Evolutionary conservation across 148 eudicot genomes (phyloP).

Genomic region (Chenopodium quinoa): DNA sequence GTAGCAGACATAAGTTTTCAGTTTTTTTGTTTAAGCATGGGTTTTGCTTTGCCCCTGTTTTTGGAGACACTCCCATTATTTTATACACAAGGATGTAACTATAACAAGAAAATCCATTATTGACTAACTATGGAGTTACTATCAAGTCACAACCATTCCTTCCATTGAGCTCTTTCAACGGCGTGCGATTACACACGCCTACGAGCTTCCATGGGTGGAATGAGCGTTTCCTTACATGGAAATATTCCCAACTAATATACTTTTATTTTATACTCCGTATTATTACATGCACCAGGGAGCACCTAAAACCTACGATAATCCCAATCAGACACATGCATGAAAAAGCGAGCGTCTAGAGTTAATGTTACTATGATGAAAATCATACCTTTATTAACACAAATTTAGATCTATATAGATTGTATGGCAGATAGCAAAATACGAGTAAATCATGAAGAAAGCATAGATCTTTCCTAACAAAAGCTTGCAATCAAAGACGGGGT

Average conservation of each 20-base stretch:
- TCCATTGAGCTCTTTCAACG: no score
- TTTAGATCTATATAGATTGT: neutral
- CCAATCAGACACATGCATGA: no score
- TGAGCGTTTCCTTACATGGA: no score
- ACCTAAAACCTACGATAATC: neutral
- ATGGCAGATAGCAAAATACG: neutral
- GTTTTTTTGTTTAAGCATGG: slow-evolving; percentile 2
- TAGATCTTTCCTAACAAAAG: neutral
- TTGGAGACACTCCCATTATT: slow-evolving; percentile 18
- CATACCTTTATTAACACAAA: no score
- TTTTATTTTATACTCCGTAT: no score
- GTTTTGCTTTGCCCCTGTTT: slow-evolving; percentile 18
- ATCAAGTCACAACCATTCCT: no score
- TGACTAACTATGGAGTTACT: neutral
- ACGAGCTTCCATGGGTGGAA: no score
- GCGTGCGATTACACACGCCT: no score
- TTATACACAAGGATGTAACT: neutral
- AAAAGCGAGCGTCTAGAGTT: neutral
- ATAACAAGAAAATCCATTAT: neutral
- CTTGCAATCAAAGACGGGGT: neutral
- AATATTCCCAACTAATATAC: no score
- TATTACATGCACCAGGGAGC: neutral
- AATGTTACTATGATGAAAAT: no score
- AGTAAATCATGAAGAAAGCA: neutral
- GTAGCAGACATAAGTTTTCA: slow-evolving; percentile 10